phyloP scores from a whole-genome alignment of 306 rosid species.

The Datisca glomerata region DNA sequence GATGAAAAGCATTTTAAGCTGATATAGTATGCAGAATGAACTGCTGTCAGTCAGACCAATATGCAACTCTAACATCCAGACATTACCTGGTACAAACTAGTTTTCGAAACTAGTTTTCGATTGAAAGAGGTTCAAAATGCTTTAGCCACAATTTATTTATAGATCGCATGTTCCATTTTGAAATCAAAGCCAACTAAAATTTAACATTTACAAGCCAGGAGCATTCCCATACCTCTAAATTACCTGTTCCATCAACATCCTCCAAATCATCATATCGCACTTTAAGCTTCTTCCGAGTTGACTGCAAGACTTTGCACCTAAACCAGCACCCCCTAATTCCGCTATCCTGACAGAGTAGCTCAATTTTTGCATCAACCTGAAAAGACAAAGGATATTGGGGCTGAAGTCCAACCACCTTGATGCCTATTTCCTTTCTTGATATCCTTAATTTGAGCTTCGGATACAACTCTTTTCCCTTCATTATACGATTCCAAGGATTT shows the following conservation, averaged over 20 bases:
- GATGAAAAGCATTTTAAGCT: too few species aligned
- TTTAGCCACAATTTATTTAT: too few species aligned
- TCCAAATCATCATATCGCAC: constrained; percentile 50
- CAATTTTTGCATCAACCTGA: constrained; percentile 43
- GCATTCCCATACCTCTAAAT: constrained; percentile 49
- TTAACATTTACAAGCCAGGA: constrained; percentile 1
- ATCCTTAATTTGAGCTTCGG: constrained; percentile 54
- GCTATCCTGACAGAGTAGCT: constrained; percentile 72
- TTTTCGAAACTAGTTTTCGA: too few species aligned
- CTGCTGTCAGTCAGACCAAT: too few species aligned
- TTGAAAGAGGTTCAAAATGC: too few species aligned
- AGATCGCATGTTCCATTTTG: too few species aligned
- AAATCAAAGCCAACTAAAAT: too few species aligned
- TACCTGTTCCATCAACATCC: constrained; percentile 37
- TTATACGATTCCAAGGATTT: constrained; percentile 15
- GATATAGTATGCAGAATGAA: too few species aligned
- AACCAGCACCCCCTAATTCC: constrained; percentile 93
- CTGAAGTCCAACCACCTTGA: constrained; percentile 22
- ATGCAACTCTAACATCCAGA: too few species aligned
- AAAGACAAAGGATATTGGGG: constrained; percentile 21
- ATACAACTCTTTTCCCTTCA: constrained; percentile 24
- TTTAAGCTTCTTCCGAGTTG: constrained; percentile 41
- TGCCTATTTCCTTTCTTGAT: constrained; percentile 33
- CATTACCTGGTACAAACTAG: too few species aligned
- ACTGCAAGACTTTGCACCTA: constrained; percentile 50